A percentile compares a stretch with the other conserved stretches of the same genome.
Conservation (phyloP, 2,329 filamentous ascomycete genomes). For the Kalmusia sp. region DNA sequence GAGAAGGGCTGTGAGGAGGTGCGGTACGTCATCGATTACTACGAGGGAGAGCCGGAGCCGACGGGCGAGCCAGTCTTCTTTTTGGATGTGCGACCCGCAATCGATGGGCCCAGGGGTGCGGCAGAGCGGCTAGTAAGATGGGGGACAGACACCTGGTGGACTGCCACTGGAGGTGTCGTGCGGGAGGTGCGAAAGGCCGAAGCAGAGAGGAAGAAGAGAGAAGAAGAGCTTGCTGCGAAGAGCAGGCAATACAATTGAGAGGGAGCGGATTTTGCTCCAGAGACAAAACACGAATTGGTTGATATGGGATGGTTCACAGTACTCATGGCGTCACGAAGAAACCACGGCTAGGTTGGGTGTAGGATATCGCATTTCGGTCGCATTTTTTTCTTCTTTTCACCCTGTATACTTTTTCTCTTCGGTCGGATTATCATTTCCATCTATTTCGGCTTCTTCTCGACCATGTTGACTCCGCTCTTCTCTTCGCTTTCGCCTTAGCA, state of each 20-base stretch:
- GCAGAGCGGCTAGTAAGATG: slow-evolving; percentile 85
- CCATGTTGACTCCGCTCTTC: neutral
- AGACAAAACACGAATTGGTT: neutral
- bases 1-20: slow-evolving; percentile 76
- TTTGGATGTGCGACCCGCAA: slow-evolving; percentile 89
- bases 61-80: slow-evolving; percentile 94
- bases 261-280: neutral
- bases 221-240: slow-evolving; percentile 30
- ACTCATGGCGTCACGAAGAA: neutral
- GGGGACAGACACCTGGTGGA: slow-evolving; percentile 95
- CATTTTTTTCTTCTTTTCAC: neutral
- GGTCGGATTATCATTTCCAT: too few species aligned
- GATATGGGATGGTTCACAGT: neutral
- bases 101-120: slow-evolving; percentile 80
- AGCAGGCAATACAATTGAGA: slow-evolving; percentile 36
- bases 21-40: slow-evolving; percentile 97
- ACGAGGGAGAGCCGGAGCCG: slow-evolving; percentile 80
- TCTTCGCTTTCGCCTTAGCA: neutral
- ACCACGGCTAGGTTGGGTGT: neutral
- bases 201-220: slow-evolving; percentile 35
- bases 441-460: neutral
- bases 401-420: neutral
- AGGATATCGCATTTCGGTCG: neutral
- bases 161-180: slow-evolving; percentile 76
- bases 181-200: slow-evolving; percentile 53